Conservation (phyloP, 1,284 basidiomycete genomes). For the Salmacisia buchloeana region DNA sequence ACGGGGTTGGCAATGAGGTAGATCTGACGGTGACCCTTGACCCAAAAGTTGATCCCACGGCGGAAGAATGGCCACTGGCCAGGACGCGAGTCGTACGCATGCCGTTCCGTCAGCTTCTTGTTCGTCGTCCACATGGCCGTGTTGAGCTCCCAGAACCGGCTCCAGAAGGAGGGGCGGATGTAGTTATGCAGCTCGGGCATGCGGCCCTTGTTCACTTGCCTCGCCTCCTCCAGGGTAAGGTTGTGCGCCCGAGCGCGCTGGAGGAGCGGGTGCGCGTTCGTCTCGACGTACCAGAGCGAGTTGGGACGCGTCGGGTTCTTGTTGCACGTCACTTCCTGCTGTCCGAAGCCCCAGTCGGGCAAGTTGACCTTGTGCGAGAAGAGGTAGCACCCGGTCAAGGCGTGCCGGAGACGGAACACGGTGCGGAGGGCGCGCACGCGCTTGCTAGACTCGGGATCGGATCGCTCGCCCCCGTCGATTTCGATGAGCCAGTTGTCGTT, state of each 20-base stretch:
- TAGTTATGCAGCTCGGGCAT: conserved; percentile 60
- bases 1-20: conserved; percentile 92
- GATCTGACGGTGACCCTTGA: conserved; percentile 87
- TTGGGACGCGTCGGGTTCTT: conserved; percentile 87
- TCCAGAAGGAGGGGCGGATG: conserved; percentile 72
- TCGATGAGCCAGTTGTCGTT: conserved; percentile 96
- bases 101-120: conserved; percentile 85
- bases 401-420: conserved; percentile 76
- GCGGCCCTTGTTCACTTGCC: conserved; percentile 10
- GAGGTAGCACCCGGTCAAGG: conserved; percentile 84
- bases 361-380: conserved; percentile 97
- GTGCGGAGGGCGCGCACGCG: conserved; percentile 75
- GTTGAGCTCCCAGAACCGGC: conserved; percentile 88
- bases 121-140: conserved; percentile 98
- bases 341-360: conserved; percentile 95
- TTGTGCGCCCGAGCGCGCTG: conserved; percentile 7
- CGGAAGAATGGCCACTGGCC: conserved; percentile 78
- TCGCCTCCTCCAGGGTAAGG: conserved; percentile 11
- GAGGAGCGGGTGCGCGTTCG: conserved; percentile 62
- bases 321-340: conserved; percentile 95
- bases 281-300: conserved; percentile 93
- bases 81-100: conserved; percentile 89
- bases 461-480: conserved; percentile 64
- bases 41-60: conserved; percentile 94
- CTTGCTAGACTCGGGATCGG: conserved; percentile 52